phyloP scores from a whole-genome alignment of 768 basidiomycete species.

The Auricularia sp. region DNA sequence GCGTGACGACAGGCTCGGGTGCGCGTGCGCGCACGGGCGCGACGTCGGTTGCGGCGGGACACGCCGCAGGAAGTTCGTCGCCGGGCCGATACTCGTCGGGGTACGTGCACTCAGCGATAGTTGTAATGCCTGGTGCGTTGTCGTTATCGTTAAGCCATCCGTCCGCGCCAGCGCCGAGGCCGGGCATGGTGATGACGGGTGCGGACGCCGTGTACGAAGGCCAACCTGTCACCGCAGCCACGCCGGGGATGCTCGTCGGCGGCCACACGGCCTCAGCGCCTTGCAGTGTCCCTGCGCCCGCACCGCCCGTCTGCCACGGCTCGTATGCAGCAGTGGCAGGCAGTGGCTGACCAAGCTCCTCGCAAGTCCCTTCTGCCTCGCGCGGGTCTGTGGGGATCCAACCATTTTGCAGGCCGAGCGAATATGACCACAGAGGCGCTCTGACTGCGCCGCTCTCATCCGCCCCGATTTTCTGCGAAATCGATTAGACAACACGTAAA shows the following conservation, averaged over 20 bases:
- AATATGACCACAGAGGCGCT: constrained; percentile 62
- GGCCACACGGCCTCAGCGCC: constrained; percentile 54
- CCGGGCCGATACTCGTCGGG: constrained; percentile 40
- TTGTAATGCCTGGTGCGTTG: constrained; percentile 46
- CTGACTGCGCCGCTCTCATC: constrained; percentile 45
- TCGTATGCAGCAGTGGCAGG: constrained; percentile 36
- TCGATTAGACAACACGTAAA: constrained; percentile 7
- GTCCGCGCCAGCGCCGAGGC: constrained; percentile 34
- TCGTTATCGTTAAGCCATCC: constrained; percentile 82
- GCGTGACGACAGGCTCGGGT: not conserved
- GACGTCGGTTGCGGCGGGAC: constrained; percentile 38
- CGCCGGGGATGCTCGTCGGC: constrained; percentile 48
- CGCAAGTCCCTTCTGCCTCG: constrained; percentile 50
- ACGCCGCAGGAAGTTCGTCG: constrained; percentile 22
- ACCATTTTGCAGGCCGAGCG: constrained; percentile 58
- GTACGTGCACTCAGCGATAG: constrained; percentile 68
- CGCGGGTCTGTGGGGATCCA: constrained; percentile 75
- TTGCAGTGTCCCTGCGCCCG: constrained; percentile 59
- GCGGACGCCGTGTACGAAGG: constrained; percentile 70
- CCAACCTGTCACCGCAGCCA: constrained; percentile 33
- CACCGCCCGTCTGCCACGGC: constrained; percentile 71
- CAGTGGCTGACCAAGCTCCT: constrained; percentile 5
- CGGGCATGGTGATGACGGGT: constrained; percentile 52
- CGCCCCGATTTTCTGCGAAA: constrained; percentile 51
- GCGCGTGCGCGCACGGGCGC: not conserved